Conservation (phyloP, 208 protist genomes). For the Wallacemonas collosoma region DNA sequence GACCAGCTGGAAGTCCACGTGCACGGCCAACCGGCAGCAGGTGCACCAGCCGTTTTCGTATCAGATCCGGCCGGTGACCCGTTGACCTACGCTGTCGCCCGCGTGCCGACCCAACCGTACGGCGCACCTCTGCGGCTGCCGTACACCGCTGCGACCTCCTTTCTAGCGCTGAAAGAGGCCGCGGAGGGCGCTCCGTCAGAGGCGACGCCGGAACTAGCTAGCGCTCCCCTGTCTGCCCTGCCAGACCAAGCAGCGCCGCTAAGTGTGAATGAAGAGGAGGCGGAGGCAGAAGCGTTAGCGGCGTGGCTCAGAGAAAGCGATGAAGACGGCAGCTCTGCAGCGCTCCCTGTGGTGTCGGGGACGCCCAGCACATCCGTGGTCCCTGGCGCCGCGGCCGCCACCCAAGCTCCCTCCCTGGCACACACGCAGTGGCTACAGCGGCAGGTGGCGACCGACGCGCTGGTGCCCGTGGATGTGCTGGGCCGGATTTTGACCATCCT, state of each 20-base stretch:
- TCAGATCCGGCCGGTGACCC: slow-evolving; percentile 29
- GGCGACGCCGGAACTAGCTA: not conserved
- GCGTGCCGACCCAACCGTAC: slow-evolving; percentile 46
- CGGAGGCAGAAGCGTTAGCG: not conserved
- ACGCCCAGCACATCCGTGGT: too few species aligned
- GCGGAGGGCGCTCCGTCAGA: not conserved
- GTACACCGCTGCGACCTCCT: slow-evolving; percentile 35
- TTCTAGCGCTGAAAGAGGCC: slow-evolving; percentile 22
- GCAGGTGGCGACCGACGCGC: slow-evolving; percentile 57
- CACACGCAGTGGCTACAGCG: slow-evolving; percentile 86
- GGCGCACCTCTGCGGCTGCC: slow-evolving; percentile 35
- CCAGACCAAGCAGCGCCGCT: not conserved
- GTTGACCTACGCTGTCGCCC: slow-evolving; percentile 37
- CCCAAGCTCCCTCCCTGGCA: slow-evolving; percentile 36
- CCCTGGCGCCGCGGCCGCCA: too few species aligned
- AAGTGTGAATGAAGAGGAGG: not conserved
- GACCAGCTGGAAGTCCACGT: slow-evolving; percentile 64
- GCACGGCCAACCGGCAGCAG: not conserved
- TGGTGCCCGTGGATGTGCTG: slow-evolving; percentile 60
- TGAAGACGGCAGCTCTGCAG: not conserved
- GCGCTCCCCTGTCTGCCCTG: not conserved
- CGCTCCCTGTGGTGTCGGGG: not conserved
- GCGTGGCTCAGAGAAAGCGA: slow-evolving; percentile 8
- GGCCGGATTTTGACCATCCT: slow-evolving; percentile 36
- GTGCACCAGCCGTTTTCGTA: slow-evolving; percentile 29